Evolutionary conservation across 2,329 filamentous ascomycete genomes (phyloP).

Genomic region (Chrysosphaeria jannelii): DNA sequence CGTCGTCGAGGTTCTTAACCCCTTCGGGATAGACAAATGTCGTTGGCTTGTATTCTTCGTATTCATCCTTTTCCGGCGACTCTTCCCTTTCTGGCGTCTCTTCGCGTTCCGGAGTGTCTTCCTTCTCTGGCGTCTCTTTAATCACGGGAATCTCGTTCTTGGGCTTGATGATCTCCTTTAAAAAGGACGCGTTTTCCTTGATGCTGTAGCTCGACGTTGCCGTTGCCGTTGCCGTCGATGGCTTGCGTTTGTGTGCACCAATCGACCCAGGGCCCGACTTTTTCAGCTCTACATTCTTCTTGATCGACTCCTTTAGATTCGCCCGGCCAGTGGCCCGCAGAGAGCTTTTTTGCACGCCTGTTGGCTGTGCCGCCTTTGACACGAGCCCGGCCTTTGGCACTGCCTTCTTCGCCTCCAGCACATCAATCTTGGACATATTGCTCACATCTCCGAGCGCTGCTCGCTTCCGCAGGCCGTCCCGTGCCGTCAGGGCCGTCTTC

Average conservation of each 20-base stretch:
- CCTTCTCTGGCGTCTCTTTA: too few relatives aligned
- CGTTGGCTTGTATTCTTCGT: slow-evolving; percentile 5
- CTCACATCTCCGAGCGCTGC: slow-evolving; percentile 77
- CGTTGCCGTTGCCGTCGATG: slow-evolving; percentile 9
- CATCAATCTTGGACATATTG: slow-evolving; percentile 64
- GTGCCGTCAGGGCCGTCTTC: slow-evolving; percentile 9
- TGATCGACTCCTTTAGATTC: slow-evolving; percentile 18
- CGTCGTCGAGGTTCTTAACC: slow-evolving; percentile 43
- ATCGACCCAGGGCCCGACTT: slow-evolving; percentile 39
- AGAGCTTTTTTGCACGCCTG: slow-evolving; percentile 60
- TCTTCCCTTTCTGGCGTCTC: slow-evolving; percentile 7
- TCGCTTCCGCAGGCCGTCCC: slow-evolving; percentile 31
- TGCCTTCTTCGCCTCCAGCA: slow-evolving; percentile 44
- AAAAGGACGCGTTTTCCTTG: slow-evolving; percentile 41
- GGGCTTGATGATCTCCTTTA: slow-evolving; percentile 18
- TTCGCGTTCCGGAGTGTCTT: slow-evolving; percentile 7
- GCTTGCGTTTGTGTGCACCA: slow-evolving; percentile 36
- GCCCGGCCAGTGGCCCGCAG: slow-evolving; percentile 23
- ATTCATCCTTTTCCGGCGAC: slow-evolving; percentile 5
- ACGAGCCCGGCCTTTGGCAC: slow-evolving; percentile 34
- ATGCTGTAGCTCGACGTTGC: slow-evolving; percentile 13
- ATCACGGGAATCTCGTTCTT: slow-evolving; percentile 18
- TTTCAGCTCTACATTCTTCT: slow-evolving; percentile 39
- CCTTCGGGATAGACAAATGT: slow-evolving; percentile 9
- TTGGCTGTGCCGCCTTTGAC: slow-evolving; percentile 54